phyloP scores from a whole-genome alignment of 306 rosid genomes.

The Cucurbita maxima region DNA sequence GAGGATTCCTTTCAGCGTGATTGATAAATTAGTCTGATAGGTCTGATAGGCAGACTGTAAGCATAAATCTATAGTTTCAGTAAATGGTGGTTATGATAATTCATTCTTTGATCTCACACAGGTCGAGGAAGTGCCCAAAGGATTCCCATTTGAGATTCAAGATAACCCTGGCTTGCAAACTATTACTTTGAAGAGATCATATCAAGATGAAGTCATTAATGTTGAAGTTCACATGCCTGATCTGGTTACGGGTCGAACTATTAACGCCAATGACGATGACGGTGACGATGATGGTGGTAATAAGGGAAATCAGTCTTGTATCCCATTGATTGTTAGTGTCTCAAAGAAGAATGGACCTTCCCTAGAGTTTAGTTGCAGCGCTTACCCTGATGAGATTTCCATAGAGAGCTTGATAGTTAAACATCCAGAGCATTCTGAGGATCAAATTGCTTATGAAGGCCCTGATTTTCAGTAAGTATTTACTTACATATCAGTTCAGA shows the following conservation, averaged over 20 bases:
- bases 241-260: constrained; percentile 50
- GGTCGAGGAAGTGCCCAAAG: constrained; percentile 46
- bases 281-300: constrained; percentile 26
- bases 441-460: constrained; percentile 65
- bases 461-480: constrained; percentile 72
- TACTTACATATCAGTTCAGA: not conserved
- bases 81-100: not conserved
- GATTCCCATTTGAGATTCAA: constrained; percentile 57
- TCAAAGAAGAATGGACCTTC: constrained; percentile 47
- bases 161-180: constrained; percentile 52
- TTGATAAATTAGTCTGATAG: not conserved
- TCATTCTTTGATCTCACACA: constrained; percentile 11
- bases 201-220: constrained; percentile 57
- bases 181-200: constrained; percentile 49
- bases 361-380: constrained; percentile 56
- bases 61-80: not conserved
- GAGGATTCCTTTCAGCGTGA: not conserved
- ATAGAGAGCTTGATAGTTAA: constrained; percentile 58
- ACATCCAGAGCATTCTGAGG: constrained; percentile 47
- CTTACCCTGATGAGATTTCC: constrained; percentile 61
- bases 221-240: constrained; percentile 90
- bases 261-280: constrained; percentile 12
- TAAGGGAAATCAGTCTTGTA: constrained; percentile 35
- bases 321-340: constrained; percentile 61
- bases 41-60: not conserved